A percentile compares a stretch with the other conserved stretches of the same genome.
Evolutionary conservation across 495 filamentous ascomycete genomes (phyloP).

Genomic region (Podospora pseudoanserina): DNA sequence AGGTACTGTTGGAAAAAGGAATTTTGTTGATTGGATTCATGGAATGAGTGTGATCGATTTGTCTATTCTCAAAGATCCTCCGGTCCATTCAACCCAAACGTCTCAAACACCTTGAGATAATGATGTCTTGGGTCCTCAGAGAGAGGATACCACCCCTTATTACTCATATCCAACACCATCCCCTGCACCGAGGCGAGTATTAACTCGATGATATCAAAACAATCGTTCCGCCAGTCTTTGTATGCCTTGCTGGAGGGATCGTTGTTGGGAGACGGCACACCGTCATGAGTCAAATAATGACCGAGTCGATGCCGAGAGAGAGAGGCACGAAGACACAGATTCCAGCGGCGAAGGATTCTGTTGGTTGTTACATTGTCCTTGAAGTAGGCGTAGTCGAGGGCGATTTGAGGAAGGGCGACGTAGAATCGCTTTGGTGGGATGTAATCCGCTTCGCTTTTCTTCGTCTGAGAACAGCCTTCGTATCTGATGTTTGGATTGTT

Average conservation of each 20-base stretch:
- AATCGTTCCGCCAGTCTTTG: conserved; percentile 5
- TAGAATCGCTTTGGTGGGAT: conserved; percentile 8
- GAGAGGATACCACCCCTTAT: conserved; percentile 4
- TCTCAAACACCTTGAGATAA: conserved; percentile 4
- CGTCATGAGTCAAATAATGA: conserved; percentile 1
- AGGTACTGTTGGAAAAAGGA: background rate
- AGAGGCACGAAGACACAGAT: background rate
- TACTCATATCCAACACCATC: conserved; percentile 3
- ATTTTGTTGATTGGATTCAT: background rate
- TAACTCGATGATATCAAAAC: conserved; percentile 1
- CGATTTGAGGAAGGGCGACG: conserved; percentile 2
- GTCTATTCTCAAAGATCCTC: background rate
- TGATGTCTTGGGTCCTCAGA: background rate
- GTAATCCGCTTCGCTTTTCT: background rate
- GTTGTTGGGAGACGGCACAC: background rate
- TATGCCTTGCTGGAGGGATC: background rate
- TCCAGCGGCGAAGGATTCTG: background rate
- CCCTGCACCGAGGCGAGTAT: conserved; percentile 6
- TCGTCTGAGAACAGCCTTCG: background rate
- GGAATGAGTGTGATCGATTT: too few species aligned
- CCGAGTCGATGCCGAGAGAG: background rate
- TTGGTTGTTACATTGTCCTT: background rate
- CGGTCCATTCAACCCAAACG: conserved; percentile 3
- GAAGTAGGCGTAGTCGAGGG: conserved; percentile 5
- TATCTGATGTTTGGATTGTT: background rate